These are phyloP conservation scores for Phytopythium delawarense DNA, from an alignment of 352 stramenopile species.

Conservation along the genomic window DNA sequence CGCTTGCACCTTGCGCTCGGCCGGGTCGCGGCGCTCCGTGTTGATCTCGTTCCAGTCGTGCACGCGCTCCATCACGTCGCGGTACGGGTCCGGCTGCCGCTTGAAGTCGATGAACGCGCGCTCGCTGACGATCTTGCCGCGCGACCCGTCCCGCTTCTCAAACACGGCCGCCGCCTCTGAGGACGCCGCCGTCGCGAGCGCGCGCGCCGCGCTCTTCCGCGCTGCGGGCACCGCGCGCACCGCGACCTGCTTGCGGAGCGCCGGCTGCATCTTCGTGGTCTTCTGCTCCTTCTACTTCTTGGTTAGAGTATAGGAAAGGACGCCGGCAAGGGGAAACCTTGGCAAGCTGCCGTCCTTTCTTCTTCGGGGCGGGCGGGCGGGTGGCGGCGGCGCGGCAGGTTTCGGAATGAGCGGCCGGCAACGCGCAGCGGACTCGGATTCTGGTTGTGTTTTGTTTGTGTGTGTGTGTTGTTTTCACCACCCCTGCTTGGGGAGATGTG, in stretches of 20 bases:
- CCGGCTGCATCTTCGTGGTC: slow-evolving; percentile 22
- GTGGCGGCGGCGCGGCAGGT: slow-evolving; percentile 1
- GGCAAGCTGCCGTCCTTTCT: neutral
- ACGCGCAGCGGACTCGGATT: neutral
- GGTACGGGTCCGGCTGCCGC: slow-evolving; percentile 91
- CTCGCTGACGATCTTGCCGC: slow-evolving; percentile 62
- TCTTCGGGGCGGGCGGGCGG: neutral
- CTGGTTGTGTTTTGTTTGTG: neutral
- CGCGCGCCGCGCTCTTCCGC: slow-evolving; percentile 13
- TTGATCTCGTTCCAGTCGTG: slow-evolving; percentile 98
- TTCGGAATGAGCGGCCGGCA: neutral
- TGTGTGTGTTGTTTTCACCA: neutral
- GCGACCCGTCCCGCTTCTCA: slow-evolving; percentile 63
- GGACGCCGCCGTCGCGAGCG: slow-evolving; percentile 20
- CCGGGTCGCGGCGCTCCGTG: slow-evolving; percentile 80
- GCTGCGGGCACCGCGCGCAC: slow-evolving; percentile 9
- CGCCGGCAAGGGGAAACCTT: neutral
- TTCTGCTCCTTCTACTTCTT: neutral
- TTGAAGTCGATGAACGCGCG: slow-evolving; percentile 83
- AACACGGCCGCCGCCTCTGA: slow-evolving; percentile 24
- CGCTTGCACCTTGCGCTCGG: slow-evolving; percentile 91
- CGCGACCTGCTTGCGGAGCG: slow-evolving; percentile 13
- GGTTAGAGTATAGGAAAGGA: neutral
- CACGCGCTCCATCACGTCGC: slow-evolving; percentile 88
- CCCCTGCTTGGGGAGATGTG: neutral